Base-by-base conservation (phyloP, 441 rosid species). In the California macrophylla region DNA sequence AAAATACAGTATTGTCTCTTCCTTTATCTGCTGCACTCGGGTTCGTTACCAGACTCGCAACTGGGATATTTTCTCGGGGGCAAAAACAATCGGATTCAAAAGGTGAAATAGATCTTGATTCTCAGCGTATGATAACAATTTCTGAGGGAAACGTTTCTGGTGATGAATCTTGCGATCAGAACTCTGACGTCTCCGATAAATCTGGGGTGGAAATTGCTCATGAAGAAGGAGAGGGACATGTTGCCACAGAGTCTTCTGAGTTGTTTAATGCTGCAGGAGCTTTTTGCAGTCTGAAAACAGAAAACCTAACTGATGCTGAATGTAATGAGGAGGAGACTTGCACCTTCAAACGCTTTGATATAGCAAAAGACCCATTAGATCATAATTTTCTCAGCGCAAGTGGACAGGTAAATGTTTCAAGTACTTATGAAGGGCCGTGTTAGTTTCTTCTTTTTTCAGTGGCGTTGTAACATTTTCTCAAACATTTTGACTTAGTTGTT, bases 11-110 rank as follows among this genome's bases (percentile, higher is more conserved):
- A 56, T 78, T 92, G 62, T 82, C 96, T 83, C 84, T 94, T 74
- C 94, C 99, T 66, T 82, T 85, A 76, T n/a, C n/a, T n/a, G 96
- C 98, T 76, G 99, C 99, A 21, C 76, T 90, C 72, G 99, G 81
- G 76, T 90, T 90, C 82, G 85, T 92, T 67, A 81, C 92, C 69
- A 85, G 94, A 79, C 66, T 94, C 63, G 98, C 99, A 13, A 76
- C 84, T 68, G 98, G 94, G 81, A 83, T 94, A 58, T 89, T 94
- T 80, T 87, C 93, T 0, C 87, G 93, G 66, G 84, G 89, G 26
- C 82, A 82, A 24, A 92, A 83, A 75, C 74, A 77, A 71, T 78
- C 82, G 63, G 90, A 83, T 74, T 71, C 76, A 38, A 78, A 75
- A 52, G 83, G 71, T 70, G 93, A 84, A 73, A 79, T 72, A 71